These are phyloP conservation scores for Exsudoporus floridanus DNA, from an alignment of 1,284 basidiomycete genomes.

Conservation along the genomic window DNA sequence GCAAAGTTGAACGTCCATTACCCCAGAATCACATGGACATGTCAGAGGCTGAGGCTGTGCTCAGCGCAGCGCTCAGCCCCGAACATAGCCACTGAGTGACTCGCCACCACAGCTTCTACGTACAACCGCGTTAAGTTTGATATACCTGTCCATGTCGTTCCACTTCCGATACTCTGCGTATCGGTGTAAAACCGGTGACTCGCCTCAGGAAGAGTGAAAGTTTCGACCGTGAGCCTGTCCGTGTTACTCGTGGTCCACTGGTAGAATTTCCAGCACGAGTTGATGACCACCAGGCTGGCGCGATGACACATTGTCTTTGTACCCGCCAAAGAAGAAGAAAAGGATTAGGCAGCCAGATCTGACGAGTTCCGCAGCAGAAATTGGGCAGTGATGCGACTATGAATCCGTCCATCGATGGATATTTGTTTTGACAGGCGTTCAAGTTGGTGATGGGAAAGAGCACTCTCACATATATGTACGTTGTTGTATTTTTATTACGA, in stretches of 20 bases:
- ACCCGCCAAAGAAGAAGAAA: not conserved
- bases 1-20: no score
- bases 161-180: slow-evolving; percentile 3
- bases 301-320: not conserved
- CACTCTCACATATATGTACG: not conserved
- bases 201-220: not conserved
- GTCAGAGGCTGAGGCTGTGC: no score
- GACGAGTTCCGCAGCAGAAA: not conserved
- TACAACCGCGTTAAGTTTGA: no score
- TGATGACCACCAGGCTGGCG: not conserved
- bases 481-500: not conserved
- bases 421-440: no score
- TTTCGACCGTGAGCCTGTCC: no score
- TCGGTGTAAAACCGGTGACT: not conserved
- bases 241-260: not conserved
- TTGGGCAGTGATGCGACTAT: not conserved
- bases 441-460: not conserved
- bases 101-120: no score
- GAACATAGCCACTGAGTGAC: not conserved
- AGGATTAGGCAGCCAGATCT: not conserved
- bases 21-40: not conserved
- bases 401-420: no score
- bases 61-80: not conserved
- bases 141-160: not conserved
- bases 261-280: not conserved